Evolutionary conservation across 495 filamentous ascomycete genomes (phyloP).

Genomic region (Bryoglossum gracile): DNA sequence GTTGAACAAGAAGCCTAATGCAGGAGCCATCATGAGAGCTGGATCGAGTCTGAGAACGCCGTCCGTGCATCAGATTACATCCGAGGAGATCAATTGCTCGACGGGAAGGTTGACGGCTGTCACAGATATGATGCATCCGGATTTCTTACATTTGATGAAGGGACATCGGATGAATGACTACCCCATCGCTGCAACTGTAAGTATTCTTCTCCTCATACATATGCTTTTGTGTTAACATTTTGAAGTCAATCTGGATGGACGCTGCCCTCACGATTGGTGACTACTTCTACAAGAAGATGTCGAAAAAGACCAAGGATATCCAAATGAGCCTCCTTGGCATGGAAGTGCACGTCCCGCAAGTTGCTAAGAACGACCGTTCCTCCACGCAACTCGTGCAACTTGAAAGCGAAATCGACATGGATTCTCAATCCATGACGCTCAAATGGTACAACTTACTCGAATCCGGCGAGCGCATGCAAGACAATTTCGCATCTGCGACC

Average conservation of each 20-base stretch:
- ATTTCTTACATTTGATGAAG: constrained; percentile 47
- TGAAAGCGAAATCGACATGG: background rate
- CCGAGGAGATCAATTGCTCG: background rate
- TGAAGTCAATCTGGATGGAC: constrained; percentile 57
- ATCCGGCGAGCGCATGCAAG: constrained; percentile 24
- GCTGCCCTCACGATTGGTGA: constrained; percentile 66
- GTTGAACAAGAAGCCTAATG: background rate
- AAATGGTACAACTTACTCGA: background rate
- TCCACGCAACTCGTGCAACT: constrained; percentile 1
- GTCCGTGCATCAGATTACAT: background rate
- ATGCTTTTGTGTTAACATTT: background rate
- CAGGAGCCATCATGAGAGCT: background rate
- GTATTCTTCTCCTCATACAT: background rate
- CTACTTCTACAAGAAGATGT: constrained; percentile 52
- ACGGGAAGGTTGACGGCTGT: background rate
- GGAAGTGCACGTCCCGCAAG: constrained; percentile 60
- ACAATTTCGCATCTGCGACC: constrained; percentile 42
- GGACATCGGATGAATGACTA: constrained; percentile 63
- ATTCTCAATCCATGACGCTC: background rate
- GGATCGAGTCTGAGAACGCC: background rate
- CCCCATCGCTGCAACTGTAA: constrained; percentile 35
- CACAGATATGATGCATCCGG: constrained; percentile 51
- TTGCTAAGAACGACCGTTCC: constrained; percentile 46
- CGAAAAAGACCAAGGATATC: constrained; percentile 41
- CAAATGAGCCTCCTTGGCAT: constrained; percentile 54